Conservation (phyloP, 2,329 filamentous ascomycete genomes). For the Claviceps capensis region DNA sequence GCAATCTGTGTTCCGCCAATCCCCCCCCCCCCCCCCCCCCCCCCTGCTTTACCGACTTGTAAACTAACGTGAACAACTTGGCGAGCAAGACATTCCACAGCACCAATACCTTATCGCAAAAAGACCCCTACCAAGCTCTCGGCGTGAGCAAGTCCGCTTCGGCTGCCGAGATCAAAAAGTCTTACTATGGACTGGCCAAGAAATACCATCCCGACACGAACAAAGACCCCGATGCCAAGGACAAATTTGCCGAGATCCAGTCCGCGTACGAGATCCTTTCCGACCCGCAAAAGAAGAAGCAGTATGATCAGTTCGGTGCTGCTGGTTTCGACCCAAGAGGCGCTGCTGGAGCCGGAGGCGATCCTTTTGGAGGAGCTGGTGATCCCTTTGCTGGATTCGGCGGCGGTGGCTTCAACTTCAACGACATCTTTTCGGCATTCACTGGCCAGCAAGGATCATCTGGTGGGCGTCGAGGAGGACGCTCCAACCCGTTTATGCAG, state of each 20-base stretch:
- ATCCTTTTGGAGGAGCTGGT: constrained; percentile 50
- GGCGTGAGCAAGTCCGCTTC: constrained; percentile 75
- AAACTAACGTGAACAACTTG: background rate
- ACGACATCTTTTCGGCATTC: constrained; percentile 88
- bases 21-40: no score
- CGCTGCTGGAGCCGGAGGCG: constrained; percentile 40
- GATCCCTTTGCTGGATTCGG: constrained; percentile 43
- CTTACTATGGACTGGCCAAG: constrained; percentile 94
- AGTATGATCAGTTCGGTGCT: constrained; percentile 81
- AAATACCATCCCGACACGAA: constrained; percentile 98
- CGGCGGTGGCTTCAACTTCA: constrained; percentile 79
- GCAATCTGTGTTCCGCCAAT: background rate
- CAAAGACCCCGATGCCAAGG: constrained; percentile 86
- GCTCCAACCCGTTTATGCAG: constrained; percentile 48
- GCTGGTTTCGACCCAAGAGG: constrained; percentile 74
- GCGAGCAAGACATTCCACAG: constrained; percentile 43
- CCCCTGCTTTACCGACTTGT: background rate
- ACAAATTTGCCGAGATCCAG: constrained; percentile 88
- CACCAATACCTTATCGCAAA: constrained; percentile 38
- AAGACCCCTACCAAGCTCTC: constrained; percentile 78
- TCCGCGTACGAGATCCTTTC: constrained; percentile 87
- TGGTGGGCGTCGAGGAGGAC: constrained; percentile 36
- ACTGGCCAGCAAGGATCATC: constrained; percentile 43
- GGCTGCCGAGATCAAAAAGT: constrained; percentile 86
- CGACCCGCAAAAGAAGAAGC: constrained; percentile 83